Evolutionary conservation across 352 stramenopile genomes (phyloP), one percentile per base, ranked within the genome.

Genomic region (Peronospora belbahrii): DNA sequence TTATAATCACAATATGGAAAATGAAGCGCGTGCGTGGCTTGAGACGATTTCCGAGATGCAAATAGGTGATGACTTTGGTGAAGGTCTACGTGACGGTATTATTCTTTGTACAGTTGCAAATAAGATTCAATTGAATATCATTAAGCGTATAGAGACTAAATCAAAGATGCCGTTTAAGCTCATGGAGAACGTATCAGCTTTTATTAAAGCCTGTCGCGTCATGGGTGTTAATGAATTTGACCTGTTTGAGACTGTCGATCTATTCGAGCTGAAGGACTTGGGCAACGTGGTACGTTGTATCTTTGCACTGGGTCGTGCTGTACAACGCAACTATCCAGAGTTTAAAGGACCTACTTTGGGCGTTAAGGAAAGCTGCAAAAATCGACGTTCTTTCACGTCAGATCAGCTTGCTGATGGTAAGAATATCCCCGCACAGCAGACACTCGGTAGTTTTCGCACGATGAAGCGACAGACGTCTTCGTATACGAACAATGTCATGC

Each of bases 91-190:
- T 9, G 68, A 94, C 51, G 87, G 87, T 44, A 59, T 90, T 0
- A 64, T 94, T 20, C 70, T 96, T 11, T 95, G 85, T 59, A 61
- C 82, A 8, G 67, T 89, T 17, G 78, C 82, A 27, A 96, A 96
- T 50, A 71, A 69, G 52, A 85, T 95, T 47, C 61, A 89, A 34
- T 62, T 76, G 11, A 62, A 60, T 38, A 42, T 85, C 9, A 65
- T 94, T 14, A 60, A 57, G 46, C 76, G 80, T 51, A 68, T 94
- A 24, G 77, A 93, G 58, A 85, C 59, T 38, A 80, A 89, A 50
- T 95, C 83, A 13, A 87, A 71, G 45, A 88, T 96, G 76, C 76
- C 84, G 10, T 97, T 97, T 67, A 95, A 95, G 72, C 77, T 93
- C 43, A 95, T 95, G 85, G 86, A 96, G 56, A 95, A 95, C 50